A percentile compares a stretch with the other conserved stretches of the same genome.
Evolutionary conservation across 768 basidiomycete genomes (phyloP).

Genomic region (Kwoniella dendrophila): DNA sequence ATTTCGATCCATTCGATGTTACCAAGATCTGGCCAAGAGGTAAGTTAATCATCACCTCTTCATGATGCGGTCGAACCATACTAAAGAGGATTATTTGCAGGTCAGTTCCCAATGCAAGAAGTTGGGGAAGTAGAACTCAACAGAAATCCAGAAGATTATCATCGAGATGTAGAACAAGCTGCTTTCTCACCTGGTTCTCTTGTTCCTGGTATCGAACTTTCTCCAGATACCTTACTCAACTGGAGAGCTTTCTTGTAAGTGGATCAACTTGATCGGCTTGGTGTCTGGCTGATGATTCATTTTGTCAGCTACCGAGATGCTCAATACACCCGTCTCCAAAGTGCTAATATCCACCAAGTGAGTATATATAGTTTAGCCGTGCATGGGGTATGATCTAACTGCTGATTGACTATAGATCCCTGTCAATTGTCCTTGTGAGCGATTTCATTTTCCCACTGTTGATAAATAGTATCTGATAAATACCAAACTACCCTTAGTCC

Average conservation of each 20-base stretch:
- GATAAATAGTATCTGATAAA: constrained; percentile 3
- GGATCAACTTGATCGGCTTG: not conserved
- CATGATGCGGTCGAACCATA: too few species aligned
- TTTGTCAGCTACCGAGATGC: constrained; percentile 45
- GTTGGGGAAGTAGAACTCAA: constrained; percentile 46
- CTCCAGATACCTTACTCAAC: constrained; percentile 50
- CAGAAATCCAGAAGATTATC: constrained; percentile 53
- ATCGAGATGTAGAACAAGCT: constrained; percentile 54
- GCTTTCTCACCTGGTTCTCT: constrained; percentile 49
- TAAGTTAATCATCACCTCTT: too few species aligned
- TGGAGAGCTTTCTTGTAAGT: constrained; percentile 52
- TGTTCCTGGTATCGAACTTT: constrained; percentile 53
- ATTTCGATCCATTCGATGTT: constrained; percentile 52
- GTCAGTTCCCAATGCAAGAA: constrained; percentile 46
- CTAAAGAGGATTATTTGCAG: not conserved
- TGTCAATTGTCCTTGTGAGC: constrained; percentile 35
- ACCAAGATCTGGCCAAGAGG: constrained; percentile 44
- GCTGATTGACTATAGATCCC: constrained; percentile 29
- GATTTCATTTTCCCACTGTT: not conserved
- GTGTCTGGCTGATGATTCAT: not conserved
- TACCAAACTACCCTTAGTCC: constrained; percentile 20
- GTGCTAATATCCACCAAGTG: constrained; percentile 52
- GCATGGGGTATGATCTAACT: not conserved
- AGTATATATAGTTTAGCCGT: not conserved
- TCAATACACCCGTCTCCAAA: constrained; percentile 45